Evolutionary conservation across 495 filamentous ascomycete species (phyloP).

Genomic region (Penicillium cinerascens): DNA sequence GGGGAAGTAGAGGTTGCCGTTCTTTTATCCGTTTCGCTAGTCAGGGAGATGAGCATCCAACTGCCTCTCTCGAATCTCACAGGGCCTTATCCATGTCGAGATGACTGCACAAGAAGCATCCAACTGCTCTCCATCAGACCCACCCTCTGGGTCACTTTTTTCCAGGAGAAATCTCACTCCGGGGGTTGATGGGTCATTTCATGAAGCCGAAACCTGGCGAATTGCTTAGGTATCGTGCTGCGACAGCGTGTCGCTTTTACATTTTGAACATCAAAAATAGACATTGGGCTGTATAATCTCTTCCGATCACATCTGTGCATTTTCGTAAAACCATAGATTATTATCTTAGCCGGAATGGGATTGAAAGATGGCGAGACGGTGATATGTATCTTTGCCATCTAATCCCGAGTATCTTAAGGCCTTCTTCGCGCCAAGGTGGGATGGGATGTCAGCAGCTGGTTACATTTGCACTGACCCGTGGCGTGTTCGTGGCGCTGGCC

Average conservation of each 20-base stretch:
- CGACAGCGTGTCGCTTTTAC: conserved; percentile 11
- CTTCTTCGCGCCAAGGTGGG: neutral
- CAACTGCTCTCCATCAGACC: conserved; percentile 49
- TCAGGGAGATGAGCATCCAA: conserved; percentile 49
- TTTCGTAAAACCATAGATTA: too few species aligned
- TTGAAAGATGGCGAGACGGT: too few species aligned
- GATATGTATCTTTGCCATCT: too few species aligned
- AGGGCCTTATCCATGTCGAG: conserved; percentile 26
- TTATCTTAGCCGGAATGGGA: too few species aligned
- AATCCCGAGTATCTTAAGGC: too few species aligned
- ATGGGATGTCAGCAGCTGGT: too few species aligned
- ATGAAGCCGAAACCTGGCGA: neutral
- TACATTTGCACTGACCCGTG: too few species aligned
- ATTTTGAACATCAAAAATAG: neutral
- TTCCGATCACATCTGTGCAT: too few species aligned
- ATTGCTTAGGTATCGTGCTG: neutral
- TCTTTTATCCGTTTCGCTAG: conserved; percentile 44
- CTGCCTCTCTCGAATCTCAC: conserved; percentile 43
- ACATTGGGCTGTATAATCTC: neutral
- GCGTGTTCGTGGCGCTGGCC: too few species aligned
- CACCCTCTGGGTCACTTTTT: conserved; percentile 31
- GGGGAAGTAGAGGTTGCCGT: conserved; percentile 42
- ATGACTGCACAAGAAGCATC: conserved; percentile 51
- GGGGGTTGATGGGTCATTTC: conserved; percentile 26
- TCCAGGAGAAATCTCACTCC: conserved; percentile 3